Evolutionary conservation across 768 basidiomycete genomes (phyloP), one percentile per base, ranked within the genome.

Genomic region (Trametes punicea): DNA sequence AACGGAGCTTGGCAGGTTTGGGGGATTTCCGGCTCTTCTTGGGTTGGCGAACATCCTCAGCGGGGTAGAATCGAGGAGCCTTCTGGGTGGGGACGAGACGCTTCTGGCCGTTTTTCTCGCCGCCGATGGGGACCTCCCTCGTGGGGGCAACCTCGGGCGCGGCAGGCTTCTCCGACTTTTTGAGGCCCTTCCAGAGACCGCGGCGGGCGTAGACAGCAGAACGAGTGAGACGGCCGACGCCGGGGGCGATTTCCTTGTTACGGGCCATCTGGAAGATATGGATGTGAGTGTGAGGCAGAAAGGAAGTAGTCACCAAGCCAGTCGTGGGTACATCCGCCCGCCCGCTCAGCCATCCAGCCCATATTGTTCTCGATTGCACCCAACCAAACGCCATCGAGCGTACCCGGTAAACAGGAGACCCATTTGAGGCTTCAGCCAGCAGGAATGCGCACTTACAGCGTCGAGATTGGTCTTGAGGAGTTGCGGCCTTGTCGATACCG

Each of bases 21-120:
- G 83, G 81, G 42, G 84, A 77, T 80, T 98, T 98, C 70, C 95
- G 88, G 74, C 83, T 87, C 76, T 89, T 88, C 83, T 95, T 96
- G 71, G 91, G 91, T 69, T 83, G 80, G 69, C 81, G 85, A 62
- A 95, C 87, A 72, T 98, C 94, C 71, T 98, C 96, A 61, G 93
- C 92, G 53, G 93, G 91, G 78, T 97, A 97, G 83, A 85, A 95
- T 65, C 88, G 87, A 48, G 91, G 81, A 61, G 92, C 90, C 74
- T 93, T 93, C 66, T 78, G 69, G 59, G 85, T 87, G 56, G 95
- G 93, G 60, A 97, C 83, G 58, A 89, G 77, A 74, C 95, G 92
- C 68, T 85, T 91, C 67, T 81, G 78, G 62, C 93, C 90, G 74
- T 98, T 98, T 78, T 92, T 94, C 66, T 83, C 85, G 60, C 95